Percentiles rank a stretch among this genome's conserved stretches.
phyloP scores from a whole-genome alignment of 1,284 basidiomycete genomes.

The Xanthoconium separans region DNA sequence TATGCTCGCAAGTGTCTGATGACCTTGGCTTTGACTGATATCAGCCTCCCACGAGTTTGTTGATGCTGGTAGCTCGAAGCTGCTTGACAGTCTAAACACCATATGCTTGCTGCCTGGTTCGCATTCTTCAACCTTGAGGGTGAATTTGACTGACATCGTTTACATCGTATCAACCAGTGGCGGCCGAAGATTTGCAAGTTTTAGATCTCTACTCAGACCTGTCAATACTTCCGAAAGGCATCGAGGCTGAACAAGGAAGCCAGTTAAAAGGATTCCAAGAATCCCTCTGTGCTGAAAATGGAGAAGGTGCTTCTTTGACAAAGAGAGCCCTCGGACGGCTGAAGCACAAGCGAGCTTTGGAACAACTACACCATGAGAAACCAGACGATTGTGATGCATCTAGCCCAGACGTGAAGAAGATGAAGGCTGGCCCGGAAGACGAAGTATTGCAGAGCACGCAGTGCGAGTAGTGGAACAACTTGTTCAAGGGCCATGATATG shows the following conservation, averaged over 20 bases:
- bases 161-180: slow-evolving; percentile 36
- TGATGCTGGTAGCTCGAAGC: slow-evolving; percentile 10
- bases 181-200: slow-evolving; percentile 44
- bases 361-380: slow-evolving; percentile 16
- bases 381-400: not conserved
- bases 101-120: slow-evolving; percentile 27
- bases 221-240: slow-evolving; percentile 60
- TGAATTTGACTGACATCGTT: not conserved
- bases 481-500: not conserved
- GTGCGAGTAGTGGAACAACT: not conserved
- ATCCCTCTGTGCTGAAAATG: slow-evolving; percentile 7
- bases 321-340: slow-evolving; percentile 50
- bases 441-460: not conserved
- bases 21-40: not conserved
- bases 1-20: slow-evolving; percentile 1
- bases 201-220: slow-evolving; percentile 65
- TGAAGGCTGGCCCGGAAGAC: slow-evolving; percentile 10
- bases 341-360: slow-evolving; percentile 44
- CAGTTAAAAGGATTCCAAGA: not conserved
- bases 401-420: slow-evolving; percentile 19
- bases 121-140: slow-evolving; percentile 24
- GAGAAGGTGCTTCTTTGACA: slow-evolving; percentile 26
- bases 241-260: slow-evolving; percentile 45
- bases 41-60: slow-evolving; percentile 14
- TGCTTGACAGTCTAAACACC: slow-evolving; percentile 32